Evolutionary conservation across 805 yeast genomes (phyloP).

Genomic region (Saccharomycopsis synnaedendra): DNA sequence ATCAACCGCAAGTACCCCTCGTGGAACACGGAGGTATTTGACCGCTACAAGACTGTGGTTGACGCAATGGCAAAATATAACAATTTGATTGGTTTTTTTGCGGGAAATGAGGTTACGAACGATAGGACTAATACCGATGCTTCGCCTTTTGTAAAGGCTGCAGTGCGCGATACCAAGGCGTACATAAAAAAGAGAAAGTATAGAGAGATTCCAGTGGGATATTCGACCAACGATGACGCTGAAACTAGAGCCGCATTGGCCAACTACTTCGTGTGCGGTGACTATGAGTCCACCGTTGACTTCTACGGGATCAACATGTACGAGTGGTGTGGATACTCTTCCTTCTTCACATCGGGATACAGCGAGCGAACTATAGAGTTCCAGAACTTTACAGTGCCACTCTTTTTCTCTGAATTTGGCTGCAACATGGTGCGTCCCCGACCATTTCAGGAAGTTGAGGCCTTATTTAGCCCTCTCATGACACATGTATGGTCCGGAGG

Average conservation of each 20-base stretch:
- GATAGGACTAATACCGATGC: constrained; percentile 54
- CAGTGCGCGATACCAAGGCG: constrained; percentile 63
- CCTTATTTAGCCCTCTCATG: constrained; percentile 60
- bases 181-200: constrained; percentile 51
- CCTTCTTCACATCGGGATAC: constrained; percentile 56
- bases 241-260: constrained; percentile 57
- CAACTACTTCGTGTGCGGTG: constrained; percentile 71
- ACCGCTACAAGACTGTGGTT: constrained; percentile 60
- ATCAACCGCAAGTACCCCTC: constrained; percentile 51
- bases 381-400: constrained; percentile 61
- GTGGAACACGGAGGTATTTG: constrained; percentile 52
- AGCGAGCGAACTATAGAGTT: constrained; percentile 61
- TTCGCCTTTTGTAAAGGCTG: constrained; percentile 76
- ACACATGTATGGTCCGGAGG: constrained; percentile 93
- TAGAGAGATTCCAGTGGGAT: constrained; percentile 69
- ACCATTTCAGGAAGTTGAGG: constrained; percentile 61
- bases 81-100: constrained; percentile 72
- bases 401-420: constrained; percentile 84
- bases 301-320: constrained; percentile 82
- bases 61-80: constrained; percentile 60
- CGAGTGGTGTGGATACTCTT: constrained; percentile 73
- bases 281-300: constrained; percentile 50
- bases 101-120: constrained; percentile 80
- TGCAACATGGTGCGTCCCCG: constrained; percentile 71
- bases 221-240: constrained; percentile 69